These are phyloP conservation scores for Phanerochaete sordida DNA, from an alignment of 768 basidiomycete genomes.

Conservation along the genomic window DNA sequence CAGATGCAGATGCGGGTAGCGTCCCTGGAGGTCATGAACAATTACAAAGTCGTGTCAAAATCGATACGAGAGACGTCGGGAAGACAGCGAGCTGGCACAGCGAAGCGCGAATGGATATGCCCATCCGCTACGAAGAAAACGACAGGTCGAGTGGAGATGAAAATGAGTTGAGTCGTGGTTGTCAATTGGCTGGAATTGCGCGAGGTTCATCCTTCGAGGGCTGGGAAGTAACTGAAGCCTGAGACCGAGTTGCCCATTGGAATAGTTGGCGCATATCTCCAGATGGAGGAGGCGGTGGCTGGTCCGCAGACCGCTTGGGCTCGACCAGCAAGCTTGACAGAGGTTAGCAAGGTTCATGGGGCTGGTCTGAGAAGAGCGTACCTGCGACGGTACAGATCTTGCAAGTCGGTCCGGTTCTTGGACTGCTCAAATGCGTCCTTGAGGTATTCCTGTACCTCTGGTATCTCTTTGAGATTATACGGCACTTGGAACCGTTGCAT, in stretches of 20 bases:
- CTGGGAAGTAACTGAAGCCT: conserved; percentile 32
- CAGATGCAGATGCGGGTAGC: not conserved
- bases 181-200: not conserved
- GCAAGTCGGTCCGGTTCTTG: conserved; percentile 74
- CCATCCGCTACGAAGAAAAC: not conserved
- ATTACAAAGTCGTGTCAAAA: not conserved
- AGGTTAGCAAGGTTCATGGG: not conserved
- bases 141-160: not conserved
- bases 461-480: conserved; percentile 84
- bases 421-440: conserved; percentile 71
- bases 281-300: conserved; percentile 46
- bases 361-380: conserved; percentile 27
- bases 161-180: no score
- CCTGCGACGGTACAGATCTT: conserved; percentile 86
- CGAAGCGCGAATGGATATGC: not conserved
- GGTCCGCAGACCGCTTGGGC: conserved; percentile 76
- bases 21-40: not conserved
- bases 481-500: conserved; percentile 90
- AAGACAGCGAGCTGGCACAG: not conserved
- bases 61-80: not conserved
- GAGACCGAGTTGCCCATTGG: conserved; percentile 71
- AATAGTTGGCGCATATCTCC: conserved; percentile 78
- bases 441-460: conserved; percentile 83
- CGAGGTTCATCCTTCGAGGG: not conserved
- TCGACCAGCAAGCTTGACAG: conserved; percentile 71